Base-by-base conservation (phyloP, 768 basidiomycete species). In the Boletus subcaerulescens region DNA sequence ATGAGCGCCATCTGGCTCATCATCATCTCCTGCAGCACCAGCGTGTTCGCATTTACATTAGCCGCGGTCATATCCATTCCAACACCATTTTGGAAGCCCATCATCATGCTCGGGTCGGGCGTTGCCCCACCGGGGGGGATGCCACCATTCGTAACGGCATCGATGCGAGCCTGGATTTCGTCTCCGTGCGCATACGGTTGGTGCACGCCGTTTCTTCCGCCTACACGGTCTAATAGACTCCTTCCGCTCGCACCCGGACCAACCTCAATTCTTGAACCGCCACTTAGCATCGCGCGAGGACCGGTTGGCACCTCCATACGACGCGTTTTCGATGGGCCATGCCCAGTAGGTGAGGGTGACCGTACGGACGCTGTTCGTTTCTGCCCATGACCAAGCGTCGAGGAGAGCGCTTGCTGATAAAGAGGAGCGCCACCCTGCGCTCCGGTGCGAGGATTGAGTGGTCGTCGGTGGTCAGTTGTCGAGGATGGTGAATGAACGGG, bases 1-100 rank as follows among this genome's bases (percentile, higher is more conserved):
- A 95, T 94, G 65, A 95, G 78, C 26, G 91, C 87, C 89, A 92
- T 91, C 68, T 93, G 88, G 69, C 82, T 89, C 82, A 90, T 86
- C 84, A 94, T 86, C 80, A 94, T 87, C 67, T 92, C 92, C 71
- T 93, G 93, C 61, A 95, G 71, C 71, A 87, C 73, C 56, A 90
- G 60, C 39, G 88, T 86, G 62, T 86, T 91, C 44, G 79, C 52
- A 72, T 66, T 91, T 85, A 53, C 59, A 38, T 80, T 87, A 80
- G 40, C 76, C 74, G 57, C 70, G 66, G 45, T 73, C 76, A 48
- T 65, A 39, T 64, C 77, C 77, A 66, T 62, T 48, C 66, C 76
- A 76, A 68, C 61, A 41, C 80, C 76, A 80, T 82, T 71, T 56
- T 54, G 69, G 50, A 65, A 71, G 18, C 59, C 53, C 76, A 84